These are phyloP conservation scores for Metarhizium guizhouense DNA, from an alignment of 2,329 filamentous ascomycete species.

Conservation along the genomic window DNA sequence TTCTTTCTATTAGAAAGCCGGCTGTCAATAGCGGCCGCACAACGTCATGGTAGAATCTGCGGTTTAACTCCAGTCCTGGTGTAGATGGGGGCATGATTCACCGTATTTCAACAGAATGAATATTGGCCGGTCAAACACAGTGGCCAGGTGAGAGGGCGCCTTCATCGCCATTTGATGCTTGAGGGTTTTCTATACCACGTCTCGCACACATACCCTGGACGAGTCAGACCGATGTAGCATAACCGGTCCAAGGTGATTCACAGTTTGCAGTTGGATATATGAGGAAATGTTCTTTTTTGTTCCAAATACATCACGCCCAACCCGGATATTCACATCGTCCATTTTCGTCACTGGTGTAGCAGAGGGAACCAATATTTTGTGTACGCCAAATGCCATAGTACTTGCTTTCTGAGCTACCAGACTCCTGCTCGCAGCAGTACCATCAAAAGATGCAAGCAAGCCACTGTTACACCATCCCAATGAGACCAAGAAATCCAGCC, in stretches of 20 bases:
- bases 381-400: slow-evolving; percentile 41
- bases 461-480: slow-evolving; percentile 58
- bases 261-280: neutral
- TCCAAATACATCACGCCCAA: neutral
- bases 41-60: neutral
- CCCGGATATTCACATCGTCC: slow-evolving; percentile 9
- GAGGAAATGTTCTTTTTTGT: neutral
- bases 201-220: too few relatives aligned
- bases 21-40: neutral
- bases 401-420: slow-evolving; percentile 39
- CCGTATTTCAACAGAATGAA: too few relatives aligned
- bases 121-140: too few relatives aligned
- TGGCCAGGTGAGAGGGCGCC: too few relatives aligned
- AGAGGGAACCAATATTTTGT: slow-evolving; percentile 54
- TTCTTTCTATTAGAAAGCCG: neutral
- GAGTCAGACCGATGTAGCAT: too few relatives aligned
- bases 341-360: slow-evolving; percentile 4
- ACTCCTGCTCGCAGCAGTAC: slow-evolving; percentile 38
- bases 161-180: too few relatives aligned
- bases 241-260: neutral
- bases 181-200: too few relatives aligned
- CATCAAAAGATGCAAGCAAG: slow-evolving; percentile 50
- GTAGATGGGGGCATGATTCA: too few relatives aligned
- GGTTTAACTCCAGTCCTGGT: too few relatives aligned
- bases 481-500: slow-evolving; percentile 43